A percentile compares a stretch with the other conserved stretches of the same genome.
phyloP scores from a whole-genome alignment of 202 grass and related monocot genomes.

The Bolboschoenoplectus hybrid region DNA sequence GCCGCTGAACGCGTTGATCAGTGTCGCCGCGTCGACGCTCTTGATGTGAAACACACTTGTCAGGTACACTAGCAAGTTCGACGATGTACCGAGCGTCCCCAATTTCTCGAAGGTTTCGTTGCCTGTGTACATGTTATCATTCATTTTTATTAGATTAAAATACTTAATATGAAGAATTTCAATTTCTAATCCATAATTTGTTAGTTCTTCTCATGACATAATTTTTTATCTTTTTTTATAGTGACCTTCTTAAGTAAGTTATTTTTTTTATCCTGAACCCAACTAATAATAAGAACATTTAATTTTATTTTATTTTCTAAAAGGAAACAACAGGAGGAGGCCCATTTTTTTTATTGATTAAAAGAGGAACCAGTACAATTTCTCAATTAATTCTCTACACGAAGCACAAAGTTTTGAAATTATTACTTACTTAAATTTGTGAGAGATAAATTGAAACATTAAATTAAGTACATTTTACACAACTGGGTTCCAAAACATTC shows the following conservation, averaged over 20 bases:
- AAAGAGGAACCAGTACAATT: not conserved
- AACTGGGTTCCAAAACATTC: not conserved
- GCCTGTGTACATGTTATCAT: slow-evolving; percentile 43
- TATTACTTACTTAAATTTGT: too few species aligned
- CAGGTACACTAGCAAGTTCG: slow-evolving; percentile 93
- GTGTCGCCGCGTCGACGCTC: slow-evolving; percentile 64
- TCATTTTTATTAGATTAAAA: not conserved
- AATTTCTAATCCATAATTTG: not conserved
- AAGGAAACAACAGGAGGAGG: not conserved
- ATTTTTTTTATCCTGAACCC: too few species aligned
- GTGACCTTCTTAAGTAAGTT: too few species aligned
- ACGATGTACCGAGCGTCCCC: slow-evolving; percentile 70
- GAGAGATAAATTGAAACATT: not conserved
- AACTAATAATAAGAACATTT: too few species aligned
- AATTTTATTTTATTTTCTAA: not conserved
- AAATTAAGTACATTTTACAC: not conserved
- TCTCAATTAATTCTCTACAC: not conserved
- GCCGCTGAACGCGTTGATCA: slow-evolving; percentile 71
- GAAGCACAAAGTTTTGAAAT: not conserved
- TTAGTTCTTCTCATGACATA: not conserved
- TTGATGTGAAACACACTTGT: slow-evolving; percentile 85
- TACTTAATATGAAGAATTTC: not conserved
- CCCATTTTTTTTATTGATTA: not conserved
- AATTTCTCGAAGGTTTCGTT: slow-evolving; percentile 98
- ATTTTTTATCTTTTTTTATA: too few species aligned